Conservation (phyloP, 306 rosid species). For the Lathyrus sativus region DNA sequence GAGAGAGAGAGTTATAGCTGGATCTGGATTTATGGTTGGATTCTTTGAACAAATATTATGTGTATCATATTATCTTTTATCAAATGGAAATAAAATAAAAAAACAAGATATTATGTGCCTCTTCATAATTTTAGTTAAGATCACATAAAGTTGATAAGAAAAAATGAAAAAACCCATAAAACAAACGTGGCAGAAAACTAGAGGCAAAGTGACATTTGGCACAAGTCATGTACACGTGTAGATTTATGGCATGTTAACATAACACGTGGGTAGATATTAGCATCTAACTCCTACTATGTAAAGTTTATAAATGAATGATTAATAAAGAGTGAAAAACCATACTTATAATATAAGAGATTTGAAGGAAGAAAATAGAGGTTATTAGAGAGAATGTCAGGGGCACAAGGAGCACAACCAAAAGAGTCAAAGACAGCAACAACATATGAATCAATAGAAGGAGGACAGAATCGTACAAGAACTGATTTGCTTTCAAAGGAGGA, state of each 20-base stretch:
- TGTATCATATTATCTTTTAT: background rate
- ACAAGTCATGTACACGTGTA: constrained; percentile 35
- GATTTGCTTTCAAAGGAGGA: constrained; percentile 59
- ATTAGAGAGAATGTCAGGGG: constrained; percentile 58
- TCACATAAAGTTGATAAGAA: background rate
- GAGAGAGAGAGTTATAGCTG: background rate
- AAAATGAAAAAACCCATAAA: background rate
- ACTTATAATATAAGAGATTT: background rate
- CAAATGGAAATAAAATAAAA: background rate
- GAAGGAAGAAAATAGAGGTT: too few species aligned
- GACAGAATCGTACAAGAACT: constrained; percentile 65
- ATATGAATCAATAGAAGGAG: constrained; percentile 65
- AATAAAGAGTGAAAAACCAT: background rate
- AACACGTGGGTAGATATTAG: constrained; percentile 23
- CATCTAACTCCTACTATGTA: background rate
- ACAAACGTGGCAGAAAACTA: constrained; percentile 33
- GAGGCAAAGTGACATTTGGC: constrained; percentile 10
- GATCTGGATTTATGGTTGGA: background rate
- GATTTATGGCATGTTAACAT: background rate
- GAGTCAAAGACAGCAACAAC: constrained; percentile 65
- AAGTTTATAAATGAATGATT: background rate
- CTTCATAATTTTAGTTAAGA: too few species aligned
- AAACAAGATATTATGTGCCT: background rate
- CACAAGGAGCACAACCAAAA: constrained; percentile 79
- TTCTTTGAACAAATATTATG: background rate